These are phyloP conservation scores for Cyclotella atomus DNA, from an alignment of 108 stramenopile genomes.

Conservation along the genomic window DNA sequence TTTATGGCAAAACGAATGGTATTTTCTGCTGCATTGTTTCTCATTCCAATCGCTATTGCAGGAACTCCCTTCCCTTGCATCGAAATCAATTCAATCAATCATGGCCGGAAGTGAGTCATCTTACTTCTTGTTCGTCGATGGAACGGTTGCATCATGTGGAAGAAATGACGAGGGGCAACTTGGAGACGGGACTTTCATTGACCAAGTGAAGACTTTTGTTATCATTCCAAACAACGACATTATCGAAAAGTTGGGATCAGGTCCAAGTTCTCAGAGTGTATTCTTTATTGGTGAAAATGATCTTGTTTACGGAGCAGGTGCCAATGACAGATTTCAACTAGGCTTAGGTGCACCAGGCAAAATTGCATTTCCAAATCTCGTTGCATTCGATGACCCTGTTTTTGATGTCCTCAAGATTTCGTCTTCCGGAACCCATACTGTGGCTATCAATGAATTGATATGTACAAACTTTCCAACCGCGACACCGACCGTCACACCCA, in stretches of 20 bases:
- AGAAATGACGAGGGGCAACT: conserved; percentile 44
- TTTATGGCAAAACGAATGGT: not conserved
- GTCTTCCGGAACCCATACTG: conserved; percentile 13
- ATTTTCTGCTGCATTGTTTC: not conserved
- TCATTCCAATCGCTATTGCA: conserved; percentile 4
- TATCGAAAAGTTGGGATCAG: conserved; percentile 19
- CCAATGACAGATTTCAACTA: conserved; percentile 29
- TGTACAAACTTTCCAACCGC: conserved; percentile 8
- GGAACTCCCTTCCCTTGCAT: not conserved
- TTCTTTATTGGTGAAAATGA: conserved; percentile 28
- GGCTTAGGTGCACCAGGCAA: conserved; percentile 17
- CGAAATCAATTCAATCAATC: not conserved
- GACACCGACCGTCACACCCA: not conserved
- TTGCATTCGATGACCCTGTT: not conserved
- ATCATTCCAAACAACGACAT: conserved; percentile 13
- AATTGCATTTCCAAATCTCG: not conserved
- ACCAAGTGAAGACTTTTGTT: conserved; percentile 21
- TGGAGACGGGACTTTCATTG: conserved; percentile 42
- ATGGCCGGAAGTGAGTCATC: conserved; percentile 37
- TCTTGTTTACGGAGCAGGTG: conserved; percentile 19
- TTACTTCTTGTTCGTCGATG: conserved; percentile 40
- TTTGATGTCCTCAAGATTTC: conserved; percentile 12
- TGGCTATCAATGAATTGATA: conserved; percentile 4
- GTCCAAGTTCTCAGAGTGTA: conserved; percentile 41
- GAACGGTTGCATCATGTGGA: conserved; percentile 39